These are phyloP conservation scores for Lepidium aucheri DNA, from an alignment of 345 rosid genomes.

Conservation along the genomic window DNA sequence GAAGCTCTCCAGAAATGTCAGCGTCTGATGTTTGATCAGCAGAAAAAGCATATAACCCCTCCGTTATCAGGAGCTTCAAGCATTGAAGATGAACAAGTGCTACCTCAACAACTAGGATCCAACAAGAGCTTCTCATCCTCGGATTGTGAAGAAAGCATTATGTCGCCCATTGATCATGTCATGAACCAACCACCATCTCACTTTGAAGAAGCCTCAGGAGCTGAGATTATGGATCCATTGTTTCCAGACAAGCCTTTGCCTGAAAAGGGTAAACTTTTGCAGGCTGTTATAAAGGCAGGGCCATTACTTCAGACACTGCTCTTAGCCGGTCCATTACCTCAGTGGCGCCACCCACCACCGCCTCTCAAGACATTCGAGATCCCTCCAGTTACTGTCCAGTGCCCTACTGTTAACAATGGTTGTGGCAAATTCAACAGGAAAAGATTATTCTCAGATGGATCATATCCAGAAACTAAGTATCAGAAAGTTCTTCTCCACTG, in stretches of 20 bases:
- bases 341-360: conserved; percentile 98
- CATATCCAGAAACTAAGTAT: conserved; percentile 50
- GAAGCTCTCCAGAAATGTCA: conserved; percentile 64
- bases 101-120: conserved; percentile 39
- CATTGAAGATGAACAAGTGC: conserved; percentile 60
- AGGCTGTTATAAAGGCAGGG: conserved; percentile 94
- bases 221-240: conserved; percentile 29
- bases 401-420: conserved; percentile 35
- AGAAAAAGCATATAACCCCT: conserved; percentile 34
- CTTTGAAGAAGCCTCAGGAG: conserved; percentile 19
- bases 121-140: conserved; percentile 77
- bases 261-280: conserved; percentile 91
- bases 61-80: conserved; percentile 80
- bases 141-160: conserved; percentile 86
- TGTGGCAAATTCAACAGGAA: conserved; percentile 56
- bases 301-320: conserved; percentile 92
- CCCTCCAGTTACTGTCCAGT: conserved; percentile 73
- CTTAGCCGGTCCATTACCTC: conserved; percentile 91
- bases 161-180: conserved; percentile 56
- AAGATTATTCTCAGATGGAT: conserved; percentile 50
- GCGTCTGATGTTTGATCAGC: conserved; percentile 45
- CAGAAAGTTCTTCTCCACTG: conserved; percentile 61
- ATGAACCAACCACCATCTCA: conserved; percentile 25
- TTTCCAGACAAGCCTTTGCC: conserved; percentile 69
- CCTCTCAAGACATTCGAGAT: conserved; percentile 85